A percentile compares a stretch with the other conserved stretches of the same genome.
phyloP scores from a whole-genome alignment of 2,329 filamentous ascomycete species.

The Paracoccidioides lutzii region DNA sequence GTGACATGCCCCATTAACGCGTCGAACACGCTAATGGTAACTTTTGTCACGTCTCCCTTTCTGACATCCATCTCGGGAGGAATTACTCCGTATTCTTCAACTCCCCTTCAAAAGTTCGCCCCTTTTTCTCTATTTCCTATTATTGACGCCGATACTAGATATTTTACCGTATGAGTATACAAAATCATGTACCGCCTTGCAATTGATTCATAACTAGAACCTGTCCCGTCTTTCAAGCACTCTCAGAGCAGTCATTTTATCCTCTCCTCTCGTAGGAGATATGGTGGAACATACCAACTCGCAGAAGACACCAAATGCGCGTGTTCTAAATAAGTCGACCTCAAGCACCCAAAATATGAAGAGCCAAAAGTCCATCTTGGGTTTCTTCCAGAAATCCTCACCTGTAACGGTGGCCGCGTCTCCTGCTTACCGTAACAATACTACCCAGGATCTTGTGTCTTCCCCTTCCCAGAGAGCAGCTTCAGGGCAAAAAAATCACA shows the following conservation, averaged over 20 bases:
- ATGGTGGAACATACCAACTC: not conserved
- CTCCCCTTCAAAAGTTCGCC: not conserved
- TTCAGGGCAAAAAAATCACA: not conserved
- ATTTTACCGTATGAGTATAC: not conserved
- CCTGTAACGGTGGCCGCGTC: conserved; percentile 30
- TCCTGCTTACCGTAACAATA: conserved; percentile 11
- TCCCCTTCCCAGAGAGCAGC: conserved; percentile 5
- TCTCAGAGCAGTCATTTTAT: not conserved
- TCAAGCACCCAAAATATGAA: conserved; percentile 37
- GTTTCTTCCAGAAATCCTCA: conserved; percentile 58
- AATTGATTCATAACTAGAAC: not conserved
- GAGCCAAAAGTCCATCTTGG: conserved; percentile 59
- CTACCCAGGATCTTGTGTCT: conserved; percentile 6
- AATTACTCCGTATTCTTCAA: not conserved
- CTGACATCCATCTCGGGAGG: not conserved
- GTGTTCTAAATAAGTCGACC: conserved; percentile 17
- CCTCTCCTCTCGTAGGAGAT: not conserved
- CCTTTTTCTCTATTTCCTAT: not conserved
- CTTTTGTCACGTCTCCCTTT: not conserved
- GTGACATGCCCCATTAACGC: conserved; percentile 24
- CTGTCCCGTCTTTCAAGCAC: not conserved
- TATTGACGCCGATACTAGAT: not conserved
- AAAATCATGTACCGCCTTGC: not conserved
- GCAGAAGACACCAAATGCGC: conserved; percentile 3
- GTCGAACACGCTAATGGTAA: conserved; percentile 19